phyloP scores from a whole-genome alignment of 371 early-diverging fungal genomes.

The Mucor velutinosus region DNA sequence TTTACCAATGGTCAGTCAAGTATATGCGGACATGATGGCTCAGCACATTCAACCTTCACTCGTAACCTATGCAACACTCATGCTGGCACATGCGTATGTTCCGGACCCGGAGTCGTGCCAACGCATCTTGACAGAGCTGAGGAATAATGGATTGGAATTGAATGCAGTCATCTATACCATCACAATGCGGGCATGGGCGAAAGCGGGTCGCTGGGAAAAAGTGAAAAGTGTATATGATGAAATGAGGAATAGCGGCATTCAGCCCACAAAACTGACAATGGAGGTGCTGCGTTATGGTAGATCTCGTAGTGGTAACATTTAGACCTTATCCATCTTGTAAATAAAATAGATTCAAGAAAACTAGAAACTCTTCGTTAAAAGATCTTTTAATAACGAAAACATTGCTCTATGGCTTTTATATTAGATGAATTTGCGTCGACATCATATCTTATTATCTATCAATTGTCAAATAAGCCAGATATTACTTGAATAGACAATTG shows the following conservation, averaged over 20 bases:
- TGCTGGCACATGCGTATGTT: conserved; percentile 49
- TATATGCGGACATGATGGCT: conserved; percentile 45
- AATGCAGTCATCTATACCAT: conserved; percentile 50
- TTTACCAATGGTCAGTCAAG: conserved; percentile 39
- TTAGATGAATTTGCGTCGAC: too few relatives aligned
- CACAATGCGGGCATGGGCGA: conserved; percentile 51
- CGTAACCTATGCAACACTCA: conserved; percentile 43
- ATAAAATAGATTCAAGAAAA: conserved; percentile 1
- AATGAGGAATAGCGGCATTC: conserved; percentile 39
- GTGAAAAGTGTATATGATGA: conserved; percentile 38
- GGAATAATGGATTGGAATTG: conserved; percentile 19
- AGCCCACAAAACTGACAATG: conserved; percentile 44
- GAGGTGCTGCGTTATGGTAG: conserved; percentile 43
- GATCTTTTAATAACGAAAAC: too few relatives aligned
- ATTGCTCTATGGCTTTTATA: too few relatives aligned
- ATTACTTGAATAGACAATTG: too few relatives aligned
- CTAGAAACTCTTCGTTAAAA: background rate
- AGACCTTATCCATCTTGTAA: background rate
- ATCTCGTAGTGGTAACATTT: background rate
- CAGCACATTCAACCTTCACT: conserved; percentile 40
- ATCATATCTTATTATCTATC: too few relatives aligned
- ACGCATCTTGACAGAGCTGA: conserved; percentile 36
- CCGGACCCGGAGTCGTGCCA: conserved; percentile 47
- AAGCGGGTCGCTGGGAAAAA: conserved; percentile 41
- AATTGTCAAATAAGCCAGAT: too few relatives aligned